Evolutionary conservation across 1,284 basidiomycete genomes (phyloP), one percentile per base, ranked within the genome.

Genomic region (Ceratobasidium papillatum): DNA sequence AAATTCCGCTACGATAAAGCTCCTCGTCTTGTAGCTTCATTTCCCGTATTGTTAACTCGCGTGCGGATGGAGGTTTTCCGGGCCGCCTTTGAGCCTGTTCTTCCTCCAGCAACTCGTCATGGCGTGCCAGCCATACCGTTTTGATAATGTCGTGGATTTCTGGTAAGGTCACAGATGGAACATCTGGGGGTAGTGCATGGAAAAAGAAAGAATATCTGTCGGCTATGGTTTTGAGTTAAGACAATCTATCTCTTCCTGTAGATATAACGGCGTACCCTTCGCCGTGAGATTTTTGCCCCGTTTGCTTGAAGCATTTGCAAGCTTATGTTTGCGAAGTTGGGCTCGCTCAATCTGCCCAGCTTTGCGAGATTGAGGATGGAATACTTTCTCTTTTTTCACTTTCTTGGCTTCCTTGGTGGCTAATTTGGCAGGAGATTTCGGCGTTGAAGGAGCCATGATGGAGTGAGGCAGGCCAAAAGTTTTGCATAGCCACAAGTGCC

Each of bases 191-290:
- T 5, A 96, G 80, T 1, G 91, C 87, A 78, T 92, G 87, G 79
- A 88, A 91, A 83, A 95, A 95, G 83, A 95, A 96, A 11, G 87
- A 84, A 78, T 90, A 94, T 58, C 93, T 85, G 80, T 93, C 90
- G 76, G 89, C 94, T 86, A 77, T 58, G n/a, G 14, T 36, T 56
- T 91, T 5, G 49, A 22, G 43, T 9, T 27, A 22, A 75, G 54
- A 25, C 65, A 52, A 56, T 56, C 27, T 22, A 45, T 69, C 19
- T 25, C 32, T 52, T 14, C 12, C n/a, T 4, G 32, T 45, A 38
- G 43, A 58, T 25, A 36, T 14, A 12, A 74, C 27, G 65, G 54
- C 81, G 54, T 68, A 91, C 92, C 87, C 80, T 88, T 84, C 0
- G 83, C 81, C 64, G 85, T 83, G 45, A 89, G 83, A 78, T 88